Conservation (phyloP, 768 basidiomycete genomes). For the Tulasnella sp. region DNA sequence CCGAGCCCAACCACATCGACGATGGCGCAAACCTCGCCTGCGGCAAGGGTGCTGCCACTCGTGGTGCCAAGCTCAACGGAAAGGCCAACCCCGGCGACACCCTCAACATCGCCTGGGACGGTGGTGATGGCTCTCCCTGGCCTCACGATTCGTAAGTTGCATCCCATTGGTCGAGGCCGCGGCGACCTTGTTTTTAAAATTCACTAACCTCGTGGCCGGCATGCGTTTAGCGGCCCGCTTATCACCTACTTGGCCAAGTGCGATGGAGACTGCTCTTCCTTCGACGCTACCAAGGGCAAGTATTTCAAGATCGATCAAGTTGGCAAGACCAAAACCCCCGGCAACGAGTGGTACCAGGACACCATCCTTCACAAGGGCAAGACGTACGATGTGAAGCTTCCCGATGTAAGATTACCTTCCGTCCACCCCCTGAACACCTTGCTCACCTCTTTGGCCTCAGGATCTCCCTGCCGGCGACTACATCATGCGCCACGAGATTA, state of each 20-base stretch:
- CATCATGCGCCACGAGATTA: constrained; percentile 48
- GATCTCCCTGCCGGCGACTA: neutral
- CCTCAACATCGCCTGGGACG: constrained; percentile 39
- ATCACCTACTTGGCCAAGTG: constrained; percentile 76
- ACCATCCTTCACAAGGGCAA: constrained; percentile 26
- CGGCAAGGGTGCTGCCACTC: constrained; percentile 55
- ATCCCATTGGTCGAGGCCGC: neutral
- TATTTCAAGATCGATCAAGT: constrained; percentile 75
- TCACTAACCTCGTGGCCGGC: neutral
- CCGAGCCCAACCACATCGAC: constrained; percentile 56
- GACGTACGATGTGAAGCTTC: constrained; percentile 21
- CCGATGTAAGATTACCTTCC: neutral
- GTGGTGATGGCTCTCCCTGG: constrained; percentile 45
- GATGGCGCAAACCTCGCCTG: constrained; percentile 50
- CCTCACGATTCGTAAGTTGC: constrained; percentile 38
- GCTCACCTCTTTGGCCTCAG: constrained; percentile 34
- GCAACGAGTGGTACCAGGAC: constrained; percentile 26
- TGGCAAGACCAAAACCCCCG: constrained; percentile 21
- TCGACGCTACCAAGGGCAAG: constrained; percentile 60
- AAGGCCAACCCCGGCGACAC: constrained; percentile 59
- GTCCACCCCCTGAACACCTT: constrained; percentile 36
- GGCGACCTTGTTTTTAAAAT: neutral
- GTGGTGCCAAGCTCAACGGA: constrained; percentile 53
- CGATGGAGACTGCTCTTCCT: constrained; percentile 59
- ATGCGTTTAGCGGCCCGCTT: constrained; percentile 55